Percentiles rank a stretch among this genome's conserved stretches.
Evolutionary conservation across 2,329 filamentous ascomycete species (phyloP).

Genomic region (Fusarium bulbicola): DNA sequence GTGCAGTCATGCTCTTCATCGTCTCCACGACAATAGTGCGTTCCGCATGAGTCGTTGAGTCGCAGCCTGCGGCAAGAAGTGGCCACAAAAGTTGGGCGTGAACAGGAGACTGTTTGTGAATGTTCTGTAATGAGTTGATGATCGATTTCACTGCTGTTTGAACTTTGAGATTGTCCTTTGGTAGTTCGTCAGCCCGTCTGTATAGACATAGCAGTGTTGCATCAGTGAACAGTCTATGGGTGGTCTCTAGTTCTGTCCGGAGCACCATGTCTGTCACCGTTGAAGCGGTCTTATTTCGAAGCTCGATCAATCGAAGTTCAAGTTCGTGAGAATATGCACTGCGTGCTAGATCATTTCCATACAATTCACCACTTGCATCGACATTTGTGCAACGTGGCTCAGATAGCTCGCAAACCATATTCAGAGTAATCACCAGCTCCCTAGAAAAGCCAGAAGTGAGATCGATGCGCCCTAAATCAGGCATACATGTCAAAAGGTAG

Average conservation of each 20-base stretch:
- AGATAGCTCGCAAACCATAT: slow-evolving; percentile 2
- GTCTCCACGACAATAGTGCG: not conserved
- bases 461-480: slow-evolving; percentile 1
- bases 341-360: fast-evolving
- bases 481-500: not conserved
- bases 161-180: not conserved
- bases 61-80: slow-evolving; percentile 7
- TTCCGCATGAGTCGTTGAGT: not conserved
- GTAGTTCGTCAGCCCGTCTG: not conserved
- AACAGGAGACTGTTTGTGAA: not conserved
- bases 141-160: not conserved
- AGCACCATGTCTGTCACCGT: not conserved
- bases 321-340: not conserved
- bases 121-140: not conserved
- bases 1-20: not conserved
- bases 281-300: not conserved
- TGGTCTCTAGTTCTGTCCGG: not conserved
- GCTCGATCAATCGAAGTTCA: not conserved
- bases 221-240: not conserved
- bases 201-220: slow-evolving; percentile 5
- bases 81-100: slow-evolving; percentile 7
- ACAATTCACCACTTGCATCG: not conserved
- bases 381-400: not conserved
- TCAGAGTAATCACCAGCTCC: not conserved
- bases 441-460: not conserved